Evolutionary conservation across 2,329 filamentous ascomycete genomes (phyloP), one percentile per base, ranked within the genome.

Genomic region (Diaporthe eres): DNA sequence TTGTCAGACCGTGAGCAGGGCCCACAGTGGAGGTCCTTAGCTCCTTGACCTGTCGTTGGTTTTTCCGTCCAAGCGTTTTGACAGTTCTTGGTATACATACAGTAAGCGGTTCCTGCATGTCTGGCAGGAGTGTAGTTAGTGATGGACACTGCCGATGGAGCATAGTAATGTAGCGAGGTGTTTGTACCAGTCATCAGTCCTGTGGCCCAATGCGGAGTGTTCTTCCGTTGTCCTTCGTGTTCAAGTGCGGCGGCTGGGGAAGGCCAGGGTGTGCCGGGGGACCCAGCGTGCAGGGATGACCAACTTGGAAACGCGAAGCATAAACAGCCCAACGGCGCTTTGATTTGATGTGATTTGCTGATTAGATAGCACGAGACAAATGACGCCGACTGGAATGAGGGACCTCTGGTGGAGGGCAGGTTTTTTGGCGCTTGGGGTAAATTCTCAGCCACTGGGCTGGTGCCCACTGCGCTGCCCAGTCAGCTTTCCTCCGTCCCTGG

Each of bases 341-440:
- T 70, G 65, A 70, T 70, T 67, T 49, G 42, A 34, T 67, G 44
- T 67, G 61, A 47, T 47, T 68, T 68, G 63, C 31, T 51, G 47
- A 55, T 70, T 70, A 55, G 65, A 70, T 55, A 70, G 37, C 34
- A 37, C 47, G 31, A 70, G 47, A 70, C 65, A 53, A 42, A 55
- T 70, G 65, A 70, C 65, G 65, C 65, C 49, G 49, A 25, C 65
- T 55, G 65, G 65, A 70, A 70, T 70, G 65, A 55, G 65, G 34
- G 65, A 53, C 63, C 47, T 37, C 31, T 51, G 22, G 63, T 68
- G 65, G 65, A 68, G 65, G 47, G 47, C 65, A 53, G 47, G 58
- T 42, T 28, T 42, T 61, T 28, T 8, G 65, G 47, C 65, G 65
- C 65, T 70, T 70, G 65, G 65, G 61, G 65, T 34, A 55, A 10